phyloP scores from a whole-genome alignment of 306 rosid genomes.

The Trifolium subterraneum region DNA sequence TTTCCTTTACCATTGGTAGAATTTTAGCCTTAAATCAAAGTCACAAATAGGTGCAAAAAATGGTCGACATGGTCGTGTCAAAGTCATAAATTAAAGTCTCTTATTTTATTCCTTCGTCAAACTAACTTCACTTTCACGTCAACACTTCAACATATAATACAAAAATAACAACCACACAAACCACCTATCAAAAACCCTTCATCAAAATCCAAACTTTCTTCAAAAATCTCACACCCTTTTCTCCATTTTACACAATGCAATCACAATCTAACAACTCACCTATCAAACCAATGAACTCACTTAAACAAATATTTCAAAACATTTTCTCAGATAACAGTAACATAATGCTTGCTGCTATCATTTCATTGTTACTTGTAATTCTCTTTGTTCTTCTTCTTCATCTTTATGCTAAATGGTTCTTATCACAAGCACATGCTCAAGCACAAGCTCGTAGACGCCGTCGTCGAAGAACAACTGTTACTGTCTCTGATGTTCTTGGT shows the following conservation, averaged over 20 bases:
- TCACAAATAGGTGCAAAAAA: neutral
- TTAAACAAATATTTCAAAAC: slow-evolving; percentile 53
- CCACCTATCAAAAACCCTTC: slow-evolving; percentile 4
- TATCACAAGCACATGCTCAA: slow-evolving; percentile 62
- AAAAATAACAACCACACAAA: slow-evolving; percentile 32
- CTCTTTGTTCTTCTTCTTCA: slow-evolving; percentile 95
- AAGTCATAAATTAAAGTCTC: neutral
- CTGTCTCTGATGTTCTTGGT: slow-evolving; percentile 61
- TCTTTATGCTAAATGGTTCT: slow-evolving; percentile 85
- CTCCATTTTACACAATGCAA: slow-evolving; percentile 45
- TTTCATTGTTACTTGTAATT: slow-evolving; percentile 77
- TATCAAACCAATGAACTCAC: slow-evolving; percentile 37
- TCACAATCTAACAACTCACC: slow-evolving; percentile 39
- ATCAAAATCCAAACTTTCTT: slow-evolving; percentile 26
- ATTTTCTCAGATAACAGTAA: slow-evolving; percentile 78
- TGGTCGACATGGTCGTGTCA: neutral
- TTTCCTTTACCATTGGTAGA: neutral
- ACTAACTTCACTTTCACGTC: slow-evolving; percentile 56
- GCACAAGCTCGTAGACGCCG: slow-evolving; percentile 47
- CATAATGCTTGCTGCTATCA: slow-evolving; percentile 82
- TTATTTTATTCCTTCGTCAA: slow-evolving; percentile 38
- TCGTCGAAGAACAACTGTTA: slow-evolving; percentile 53
- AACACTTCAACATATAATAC: slow-evolving; percentile 36
- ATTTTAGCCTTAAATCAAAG: neutral
- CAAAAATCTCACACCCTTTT: slow-evolving; percentile 24